Evolutionary conservation across 129 eudicot genomes (phyloP).

Genomic region (Centrapalus pauciflorus): DNA sequence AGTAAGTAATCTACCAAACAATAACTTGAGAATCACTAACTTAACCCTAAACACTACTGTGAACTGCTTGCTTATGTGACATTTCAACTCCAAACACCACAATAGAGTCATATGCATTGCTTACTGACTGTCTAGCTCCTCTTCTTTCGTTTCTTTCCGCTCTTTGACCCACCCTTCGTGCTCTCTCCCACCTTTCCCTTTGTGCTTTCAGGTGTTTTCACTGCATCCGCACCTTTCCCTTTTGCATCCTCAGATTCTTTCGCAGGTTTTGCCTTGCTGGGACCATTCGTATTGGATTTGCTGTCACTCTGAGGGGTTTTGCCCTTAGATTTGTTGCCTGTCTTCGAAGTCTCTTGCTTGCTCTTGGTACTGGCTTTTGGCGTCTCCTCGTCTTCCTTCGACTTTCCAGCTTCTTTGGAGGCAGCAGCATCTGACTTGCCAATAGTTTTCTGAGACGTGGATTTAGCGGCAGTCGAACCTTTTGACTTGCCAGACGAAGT

Average conservation of each 20-base stretch:
- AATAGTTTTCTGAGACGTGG: slow-evolving; percentile 18
- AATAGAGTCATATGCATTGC: not conserved
- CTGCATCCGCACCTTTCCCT: slow-evolving; percentile 29
- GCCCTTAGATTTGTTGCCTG: slow-evolving; percentile 48
- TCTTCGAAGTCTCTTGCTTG: slow-evolving; percentile 36
- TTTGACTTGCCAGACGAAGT: slow-evolving; percentile 42
- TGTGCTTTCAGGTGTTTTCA: slow-evolving; percentile 38
- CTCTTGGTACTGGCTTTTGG: slow-evolving; percentile 36
- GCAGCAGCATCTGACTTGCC: slow-evolving; percentile 18
- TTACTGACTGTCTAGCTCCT: slow-evolving; percentile 23
- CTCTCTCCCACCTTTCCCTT: slow-evolving; percentile 40
- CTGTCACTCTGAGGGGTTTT: slow-evolving; percentile 42
- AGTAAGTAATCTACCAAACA: slow-evolving; percentile 25
- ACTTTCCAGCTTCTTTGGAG: slow-evolving; percentile 29
- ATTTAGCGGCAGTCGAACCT: slow-evolving; percentile 20
- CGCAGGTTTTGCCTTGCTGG: slow-evolving; percentile 39
- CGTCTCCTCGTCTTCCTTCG: slow-evolving; percentile 46
- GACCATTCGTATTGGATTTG: slow-evolving; percentile 28
- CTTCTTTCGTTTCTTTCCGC: slow-evolving; percentile 52
- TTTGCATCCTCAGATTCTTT: slow-evolving; percentile 40
- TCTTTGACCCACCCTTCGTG: slow-evolving; percentile 40
- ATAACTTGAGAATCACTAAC: slow-evolving; percentile 20
- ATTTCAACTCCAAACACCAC: not conserved
- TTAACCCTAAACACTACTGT: slow-evolving; percentile 29
- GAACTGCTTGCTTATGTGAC: slow-evolving; percentile 24